Base-by-base conservation (phyloP, 208 protist genomes). In the Acanthamoeba pearcei region DNA sequence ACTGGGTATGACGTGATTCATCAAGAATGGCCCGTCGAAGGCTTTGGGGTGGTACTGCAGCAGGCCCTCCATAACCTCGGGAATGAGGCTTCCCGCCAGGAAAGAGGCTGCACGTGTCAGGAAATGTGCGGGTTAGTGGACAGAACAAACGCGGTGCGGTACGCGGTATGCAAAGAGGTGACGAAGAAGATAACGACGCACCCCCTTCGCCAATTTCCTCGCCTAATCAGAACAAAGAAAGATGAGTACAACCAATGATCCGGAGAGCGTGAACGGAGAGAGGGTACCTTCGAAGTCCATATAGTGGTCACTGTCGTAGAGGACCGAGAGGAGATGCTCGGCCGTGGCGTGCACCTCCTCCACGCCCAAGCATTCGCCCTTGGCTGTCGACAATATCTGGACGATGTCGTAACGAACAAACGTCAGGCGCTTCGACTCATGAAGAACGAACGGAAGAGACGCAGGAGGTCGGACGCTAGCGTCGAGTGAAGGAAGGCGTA, bases 251-350 rank as follows among this genome's bases (percentile, higher is more conserved):
- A 42, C 1, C 42, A 51, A 80, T 27, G n/a, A 22, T 5, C n/a
- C 15, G 13, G 15, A 53, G 3, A 29, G 17, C 68, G 6, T n/a
- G 22, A 49, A 22, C 35, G 9, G 72, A 19, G 62, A 70, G 35
- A 19, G 8, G 1, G 72, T 80, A 80, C 72, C 72, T 10, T 80
- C 72, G 22, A 49, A 80, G 13, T 15, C 29, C 32, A 49, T 42
- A 38, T 51, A 80, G 72, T 80, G 72, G 8, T 80, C 72, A 24
- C 72, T 51, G 42, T 80, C 72, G 32, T 51, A 80, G 72, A 80
- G 72, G 17, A 80, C 32, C 32, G 72, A 38, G 19, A 80, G 72
- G 9, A 80, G 72, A 46, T 38, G 29, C 72, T 80, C 72, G 6
- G 72, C 19, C 17, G 72, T 80, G 19, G 72, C 29, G 22, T 80